phyloP scores from a whole-genome alignment of 148 eudicot species.

The Silene uniflora region DNA sequence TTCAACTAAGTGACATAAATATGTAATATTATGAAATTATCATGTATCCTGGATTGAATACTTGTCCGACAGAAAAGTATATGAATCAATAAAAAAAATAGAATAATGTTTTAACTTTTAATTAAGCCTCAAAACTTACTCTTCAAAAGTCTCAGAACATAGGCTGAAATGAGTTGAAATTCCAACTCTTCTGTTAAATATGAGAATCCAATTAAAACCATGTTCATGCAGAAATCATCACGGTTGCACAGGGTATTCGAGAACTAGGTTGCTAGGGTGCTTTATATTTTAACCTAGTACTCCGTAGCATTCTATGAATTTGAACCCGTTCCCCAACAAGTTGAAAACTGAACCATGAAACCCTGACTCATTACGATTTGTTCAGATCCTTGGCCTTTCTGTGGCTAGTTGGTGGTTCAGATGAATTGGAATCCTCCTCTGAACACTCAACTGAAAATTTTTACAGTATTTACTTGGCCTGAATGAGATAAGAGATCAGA shows the following conservation, averaged over 20 bases:
- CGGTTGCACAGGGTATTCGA: not conserved
- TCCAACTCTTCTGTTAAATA: not conserved
- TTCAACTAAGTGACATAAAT: not conserved
- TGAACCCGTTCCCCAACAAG: too few species aligned
- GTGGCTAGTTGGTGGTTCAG: conserved; percentile 21
- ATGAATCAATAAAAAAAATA: not conserved
- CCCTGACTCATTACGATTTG: not conserved
- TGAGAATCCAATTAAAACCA: not conserved
- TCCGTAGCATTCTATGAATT: too few species aligned
- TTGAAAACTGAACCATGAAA: too few species aligned
- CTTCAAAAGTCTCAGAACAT: not conserved
- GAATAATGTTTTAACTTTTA: too few species aligned
- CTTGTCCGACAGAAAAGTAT: not conserved
- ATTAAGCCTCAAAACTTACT: too few species aligned
- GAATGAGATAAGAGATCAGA: too few species aligned
- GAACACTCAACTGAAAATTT: conserved; percentile 33
- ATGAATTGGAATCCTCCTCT: conserved; percentile 14
- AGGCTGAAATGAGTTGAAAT: not conserved
- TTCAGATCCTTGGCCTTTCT: conserved; percentile 21
- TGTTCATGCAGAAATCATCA: conserved; percentile 11
- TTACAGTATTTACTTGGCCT: too few species aligned
- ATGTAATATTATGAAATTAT: conserved; percentile 5
- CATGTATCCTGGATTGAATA: not conserved
- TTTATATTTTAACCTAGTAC: too few species aligned
- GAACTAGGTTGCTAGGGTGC: too few species aligned